phyloP scores from a whole-genome alignment of 805 yeast species.

The Pichia kluyveri region DNA sequence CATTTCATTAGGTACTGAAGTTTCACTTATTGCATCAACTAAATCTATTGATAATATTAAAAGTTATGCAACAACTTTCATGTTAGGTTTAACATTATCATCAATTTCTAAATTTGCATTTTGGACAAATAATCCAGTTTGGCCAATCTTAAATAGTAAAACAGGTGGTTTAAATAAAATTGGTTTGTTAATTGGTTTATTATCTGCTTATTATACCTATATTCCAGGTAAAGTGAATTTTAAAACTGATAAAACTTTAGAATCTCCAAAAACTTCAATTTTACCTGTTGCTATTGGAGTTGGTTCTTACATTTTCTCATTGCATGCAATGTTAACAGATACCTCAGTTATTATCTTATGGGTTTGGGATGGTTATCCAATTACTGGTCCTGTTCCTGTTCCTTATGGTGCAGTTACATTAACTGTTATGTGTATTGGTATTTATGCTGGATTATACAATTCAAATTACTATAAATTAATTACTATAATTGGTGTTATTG shows the following conservation, averaged over 20 bases:
- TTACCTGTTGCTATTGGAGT: constrained; percentile 56
- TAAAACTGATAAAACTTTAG: neutral
- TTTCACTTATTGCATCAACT: constrained; percentile 31
- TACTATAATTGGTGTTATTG: constrained; percentile 34
- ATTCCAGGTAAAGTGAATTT: constrained; percentile 10
- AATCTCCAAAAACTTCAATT: constrained; percentile 8
- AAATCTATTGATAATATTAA: constrained; percentile 24
- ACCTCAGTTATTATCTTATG: constrained; percentile 81
- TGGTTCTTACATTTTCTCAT: constrained; percentile 65
- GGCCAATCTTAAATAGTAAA: constrained; percentile 85
- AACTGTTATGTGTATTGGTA: constrained; percentile 49
- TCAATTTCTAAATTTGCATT: constrained; percentile 66
- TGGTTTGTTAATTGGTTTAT: constrained; percentile 56
- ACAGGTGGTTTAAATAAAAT: constrained; percentile 82
- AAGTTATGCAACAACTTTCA: constrained; percentile 44
- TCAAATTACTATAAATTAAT: constrained; percentile 9
- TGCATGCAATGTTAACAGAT: constrained; percentile 72
- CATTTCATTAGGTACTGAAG: constrained; percentile 49
- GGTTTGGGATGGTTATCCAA: constrained; percentile 95
- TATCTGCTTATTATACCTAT: constrained; percentile 52
- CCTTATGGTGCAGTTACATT: constrained; percentile 72
- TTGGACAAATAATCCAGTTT: constrained; percentile 85
- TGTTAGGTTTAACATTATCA: constrained; percentile 65
- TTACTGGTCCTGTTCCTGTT: constrained; percentile 79
- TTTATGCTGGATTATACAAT: constrained; percentile 35